Conservation (phyloP, 2,329 filamentous ascomycete species). For the Aspergillus floridensis region DNA sequence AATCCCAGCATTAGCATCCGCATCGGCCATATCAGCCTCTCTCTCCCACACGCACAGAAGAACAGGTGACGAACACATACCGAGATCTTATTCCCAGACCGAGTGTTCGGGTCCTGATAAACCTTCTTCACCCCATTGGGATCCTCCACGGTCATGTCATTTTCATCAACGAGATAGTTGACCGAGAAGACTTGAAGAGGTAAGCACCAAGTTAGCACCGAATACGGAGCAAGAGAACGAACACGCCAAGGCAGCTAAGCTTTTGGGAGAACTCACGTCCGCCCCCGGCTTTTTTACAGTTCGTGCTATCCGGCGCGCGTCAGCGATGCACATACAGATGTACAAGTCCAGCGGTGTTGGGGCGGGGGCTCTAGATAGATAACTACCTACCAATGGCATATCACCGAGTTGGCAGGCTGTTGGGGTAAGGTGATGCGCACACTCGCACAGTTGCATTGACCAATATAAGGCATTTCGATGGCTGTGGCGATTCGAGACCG, state of each 20-base stretch:
- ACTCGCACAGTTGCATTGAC: conserved; percentile 25
- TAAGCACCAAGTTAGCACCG: background rate
- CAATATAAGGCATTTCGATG: conserved; percentile 23
- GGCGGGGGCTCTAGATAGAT: background rate
- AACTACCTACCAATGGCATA: conserved; percentile 24
- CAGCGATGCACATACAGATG: background rate
- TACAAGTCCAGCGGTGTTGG: no score
- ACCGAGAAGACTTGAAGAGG: conserved; percentile 21
- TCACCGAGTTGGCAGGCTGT: conserved; percentile 15
- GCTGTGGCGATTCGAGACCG: background rate
- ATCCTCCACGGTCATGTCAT: conserved; percentile 21
- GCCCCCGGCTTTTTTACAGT: conserved; percentile 22
- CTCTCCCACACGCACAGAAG: background rate
- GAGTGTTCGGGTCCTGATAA: conserved; percentile 19
- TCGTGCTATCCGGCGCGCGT: conserved; percentile 9
- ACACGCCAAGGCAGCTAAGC: background rate
- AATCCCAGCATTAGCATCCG: background rate
- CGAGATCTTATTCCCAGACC: conserved; percentile 13
- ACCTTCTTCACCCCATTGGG: conserved; percentile 8
- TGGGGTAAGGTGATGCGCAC: conserved; percentile 20
- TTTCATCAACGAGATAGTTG: conserved; percentile 22
- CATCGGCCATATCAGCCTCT: background rate
- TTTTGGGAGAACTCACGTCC: conserved; percentile 12
- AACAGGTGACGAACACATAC: conserved; percentile 3
- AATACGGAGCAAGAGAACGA: background rate